Evolutionary conservation across 75 land plant genomes (phyloP).

Genomic region (Adiantum capillusveneris): DNA sequence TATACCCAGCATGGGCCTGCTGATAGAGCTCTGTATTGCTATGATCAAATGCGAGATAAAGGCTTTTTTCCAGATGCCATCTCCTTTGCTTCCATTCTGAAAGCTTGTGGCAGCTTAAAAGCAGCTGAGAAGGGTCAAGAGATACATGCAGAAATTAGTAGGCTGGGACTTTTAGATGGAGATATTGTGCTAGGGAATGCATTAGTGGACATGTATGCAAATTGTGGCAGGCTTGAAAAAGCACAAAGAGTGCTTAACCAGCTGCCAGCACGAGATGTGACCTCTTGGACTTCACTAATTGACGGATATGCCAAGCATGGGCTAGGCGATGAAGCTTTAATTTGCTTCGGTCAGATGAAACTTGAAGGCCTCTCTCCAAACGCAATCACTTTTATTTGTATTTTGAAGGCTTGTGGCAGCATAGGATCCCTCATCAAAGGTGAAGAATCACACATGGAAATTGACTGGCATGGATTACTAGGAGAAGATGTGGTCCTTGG

Average conservation of each 20-base stretch:
- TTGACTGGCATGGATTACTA: constrained; percentile 12
- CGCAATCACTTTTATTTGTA: constrained; percentile 12
- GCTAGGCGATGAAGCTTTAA: constrained; percentile 12
- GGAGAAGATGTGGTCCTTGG: no score
- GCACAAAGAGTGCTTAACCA: constrained; percentile 4
- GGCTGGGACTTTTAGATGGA: neutral
- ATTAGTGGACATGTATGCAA: constrained; percentile 19
- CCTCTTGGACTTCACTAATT: constrained; percentile 19
- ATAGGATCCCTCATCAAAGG: constrained; percentile 10
- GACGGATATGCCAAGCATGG: constrained; percentile 7
- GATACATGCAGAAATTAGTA: no score
- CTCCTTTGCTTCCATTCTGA: constrained; percentile 9
- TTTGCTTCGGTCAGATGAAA: constrained; percentile 4
- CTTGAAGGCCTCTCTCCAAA: constrained; percentile 2
- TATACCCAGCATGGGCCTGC: constrained; percentile 19
- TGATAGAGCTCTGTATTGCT: constrained; percentile 7
- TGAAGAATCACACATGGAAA: constrained; percentile 15
- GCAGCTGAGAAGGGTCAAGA: constrained; percentile 4
- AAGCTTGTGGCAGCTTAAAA: constrained; percentile 19
- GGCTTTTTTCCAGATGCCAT: constrained; percentile 13
- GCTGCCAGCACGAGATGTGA: constrained; percentile 10
- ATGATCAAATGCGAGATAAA: constrained; percentile 10
- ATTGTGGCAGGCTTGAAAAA: constrained; percentile 6
- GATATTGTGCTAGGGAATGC: constrained; percentile 10
- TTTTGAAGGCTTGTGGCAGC: constrained; percentile 17